Evolutionary conservation across 2,329 filamentous ascomycete genomes (phyloP).

Genomic region (Phaeosphaeria sp.): DNA sequence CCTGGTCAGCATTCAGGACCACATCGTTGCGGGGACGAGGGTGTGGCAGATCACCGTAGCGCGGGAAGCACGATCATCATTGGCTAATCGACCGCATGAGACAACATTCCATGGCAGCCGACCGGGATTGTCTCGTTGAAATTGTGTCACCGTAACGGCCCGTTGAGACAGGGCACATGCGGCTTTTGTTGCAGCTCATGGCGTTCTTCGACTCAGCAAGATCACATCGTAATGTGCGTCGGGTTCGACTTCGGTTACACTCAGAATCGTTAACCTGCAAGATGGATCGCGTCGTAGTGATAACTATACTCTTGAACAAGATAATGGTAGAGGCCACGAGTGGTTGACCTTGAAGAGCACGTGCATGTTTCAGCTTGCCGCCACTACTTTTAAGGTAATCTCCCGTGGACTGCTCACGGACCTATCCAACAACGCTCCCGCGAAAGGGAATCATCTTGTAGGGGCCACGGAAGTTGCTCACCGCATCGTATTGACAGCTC

Average conservation of each 20-base stretch:
- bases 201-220: background rate
- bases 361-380: background rate
- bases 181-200: background rate
- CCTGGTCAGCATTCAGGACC: constrained; percentile 23
- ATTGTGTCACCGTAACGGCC: constrained; percentile 23
- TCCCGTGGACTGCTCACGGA: constrained; percentile 26
- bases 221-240: constrained; percentile 1
- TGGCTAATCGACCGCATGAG: constrained; percentile 31
- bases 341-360: background rate
- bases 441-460: constrained; percentile 24
- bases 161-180: constrained; percentile 13
- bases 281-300: background rate
- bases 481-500: background rate
- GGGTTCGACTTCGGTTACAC: constrained; percentile 30
- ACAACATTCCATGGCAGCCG: constrained; percentile 32
- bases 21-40: constrained; percentile 26
- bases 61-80: constrained; percentile 19
- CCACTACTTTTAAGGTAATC: background rate
- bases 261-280: background rate
- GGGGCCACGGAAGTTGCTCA: constrained; percentile 2
- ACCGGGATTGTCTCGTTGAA: constrained; percentile 23
- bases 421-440: constrained; percentile 18
- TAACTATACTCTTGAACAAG: too few relatives aligned
- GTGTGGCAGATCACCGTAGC: constrained; percentile 11
- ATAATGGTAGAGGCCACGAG: background rate